Percentiles rank a stretch among this genome's conserved stretches.
Conservation (phyloP, 192 early-diverging fungal genomes). For the Obelidium mucronatum region DNA sequence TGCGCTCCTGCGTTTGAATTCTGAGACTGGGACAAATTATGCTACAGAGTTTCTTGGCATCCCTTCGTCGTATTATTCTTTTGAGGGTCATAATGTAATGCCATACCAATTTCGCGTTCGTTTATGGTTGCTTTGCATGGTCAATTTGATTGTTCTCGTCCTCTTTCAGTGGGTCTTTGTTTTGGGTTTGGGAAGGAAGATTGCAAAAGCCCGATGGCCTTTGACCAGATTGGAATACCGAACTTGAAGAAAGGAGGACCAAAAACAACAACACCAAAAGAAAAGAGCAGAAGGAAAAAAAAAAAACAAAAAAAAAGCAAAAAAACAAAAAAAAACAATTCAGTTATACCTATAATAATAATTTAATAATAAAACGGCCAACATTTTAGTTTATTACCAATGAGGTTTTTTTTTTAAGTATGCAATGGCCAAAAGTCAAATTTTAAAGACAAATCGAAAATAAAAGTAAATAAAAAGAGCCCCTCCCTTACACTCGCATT, state of each 20-base stretch:
- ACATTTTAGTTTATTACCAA: background rate
- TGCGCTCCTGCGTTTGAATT: conserved; percentile 50
- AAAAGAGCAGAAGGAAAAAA: too few species aligned
- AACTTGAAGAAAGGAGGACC: too few species aligned
- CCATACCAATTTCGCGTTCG: conserved; percentile 66
- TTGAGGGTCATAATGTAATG: conserved; percentile 78
- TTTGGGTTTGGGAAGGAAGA: conserved; percentile 40
- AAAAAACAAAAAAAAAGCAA: too few species aligned
- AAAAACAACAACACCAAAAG: too few species aligned
- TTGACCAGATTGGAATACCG: conserved; percentile 26
- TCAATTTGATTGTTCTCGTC: conserved; percentile 41
- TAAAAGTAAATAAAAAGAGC: too few species aligned
- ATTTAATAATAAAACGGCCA: too few species aligned
- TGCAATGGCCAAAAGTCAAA: background rate
- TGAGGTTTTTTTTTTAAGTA: background rate
- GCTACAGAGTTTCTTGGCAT: conserved; percentile 42
- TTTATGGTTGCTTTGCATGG: conserved; percentile 52
- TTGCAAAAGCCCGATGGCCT: conserved; percentile 38
- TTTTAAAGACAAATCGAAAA: too few species aligned
- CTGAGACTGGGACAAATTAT: conserved; percentile 37
- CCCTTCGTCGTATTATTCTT: conserved; percentile 64
- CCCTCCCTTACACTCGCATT: conserved; percentile 6
- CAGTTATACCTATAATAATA: too few species aligned
- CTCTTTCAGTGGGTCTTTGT: conserved; percentile 45
- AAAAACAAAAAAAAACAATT: too few species aligned